Evolutionary conservation across 2,329 filamentous ascomycete genomes (phyloP).

Genomic region (Colletotrichum viniferum): DNA sequence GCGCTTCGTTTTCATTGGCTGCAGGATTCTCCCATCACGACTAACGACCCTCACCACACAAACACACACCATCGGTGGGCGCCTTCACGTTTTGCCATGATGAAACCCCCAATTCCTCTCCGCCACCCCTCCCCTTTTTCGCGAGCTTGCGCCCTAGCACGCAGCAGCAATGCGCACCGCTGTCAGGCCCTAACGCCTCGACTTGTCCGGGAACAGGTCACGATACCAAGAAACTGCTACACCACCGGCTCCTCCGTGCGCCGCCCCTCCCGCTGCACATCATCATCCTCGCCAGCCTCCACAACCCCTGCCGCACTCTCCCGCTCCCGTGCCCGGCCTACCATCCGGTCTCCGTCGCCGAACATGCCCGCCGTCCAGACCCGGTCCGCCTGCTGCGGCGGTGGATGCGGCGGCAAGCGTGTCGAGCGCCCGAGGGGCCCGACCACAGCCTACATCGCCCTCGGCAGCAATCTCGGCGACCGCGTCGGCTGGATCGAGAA

Average conservation of each 20-base stretch:
- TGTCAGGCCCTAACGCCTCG: slow-evolving; percentile 6
- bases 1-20: slow-evolving; percentile 11
- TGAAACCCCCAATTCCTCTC: slow-evolving; percentile 14
- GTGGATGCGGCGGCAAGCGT: slow-evolving; percentile 27
- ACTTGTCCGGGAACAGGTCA: slow-evolving; percentile 11
- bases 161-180: slow-evolving; percentile 8
- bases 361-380: slow-evolving; percentile 14
- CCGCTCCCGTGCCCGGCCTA: background rate
- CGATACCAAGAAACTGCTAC: slow-evolving; percentile 3
- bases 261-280: background rate
- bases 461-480: slow-evolving; percentile 93
- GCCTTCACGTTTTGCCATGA: background rate
- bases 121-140: slow-evolving; percentile 3
- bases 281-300: background rate
- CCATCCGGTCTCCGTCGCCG: background rate
- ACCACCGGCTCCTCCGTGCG: background rate
- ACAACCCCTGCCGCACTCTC: background rate
- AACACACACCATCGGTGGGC: background rate
- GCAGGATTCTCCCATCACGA: slow-evolving; percentile 7
- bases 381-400: slow-evolving; percentile 30
- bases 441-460: slow-evolving; percentile 75
- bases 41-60: slow-evolving; percentile 16
- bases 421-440: slow-evolving; percentile 25
- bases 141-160: slow-evolving; percentile 12
- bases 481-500: slow-evolving; percentile 83